Conservation (phyloP, 2,329 filamentous ascomycete genomes). For the Penicillium sp. region DNA sequence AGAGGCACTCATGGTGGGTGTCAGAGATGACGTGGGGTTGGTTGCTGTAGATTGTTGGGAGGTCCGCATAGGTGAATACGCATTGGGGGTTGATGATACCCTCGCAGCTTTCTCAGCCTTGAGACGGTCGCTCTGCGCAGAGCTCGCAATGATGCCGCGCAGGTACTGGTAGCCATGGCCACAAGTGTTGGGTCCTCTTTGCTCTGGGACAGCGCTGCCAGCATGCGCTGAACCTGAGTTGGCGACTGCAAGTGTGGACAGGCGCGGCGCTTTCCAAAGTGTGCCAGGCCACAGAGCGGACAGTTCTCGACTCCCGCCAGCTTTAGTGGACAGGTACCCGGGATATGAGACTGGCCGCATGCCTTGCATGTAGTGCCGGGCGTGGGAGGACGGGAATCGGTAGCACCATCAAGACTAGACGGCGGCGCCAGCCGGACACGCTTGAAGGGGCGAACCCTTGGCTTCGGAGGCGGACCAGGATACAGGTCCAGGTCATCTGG, state of each 20-base stretch:
- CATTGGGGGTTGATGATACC: not conserved
- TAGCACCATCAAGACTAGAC: constrained; percentile 17
- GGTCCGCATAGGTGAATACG: no score
- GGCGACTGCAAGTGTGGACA: constrained; percentile 62
- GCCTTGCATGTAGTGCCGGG: constrained; percentile 43
- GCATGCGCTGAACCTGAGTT: constrained; percentile 58
- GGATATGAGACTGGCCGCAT: constrained; percentile 51
- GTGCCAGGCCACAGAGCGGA: constrained; percentile 59
- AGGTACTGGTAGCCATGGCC: constrained; percentile 53
- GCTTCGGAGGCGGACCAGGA: constrained; percentile 1
- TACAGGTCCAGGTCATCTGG: constrained; percentile 11
- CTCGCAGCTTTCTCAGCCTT: not conserved
- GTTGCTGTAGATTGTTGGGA: no score
- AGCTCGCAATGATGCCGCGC: constrained; percentile 50
- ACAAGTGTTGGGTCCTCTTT: constrained; percentile 53
- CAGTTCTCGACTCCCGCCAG: constrained; percentile 57
- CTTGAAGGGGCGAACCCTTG: constrained; percentile 36
- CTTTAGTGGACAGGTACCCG: constrained; percentile 59
- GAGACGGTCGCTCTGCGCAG: constrained; percentile 28
- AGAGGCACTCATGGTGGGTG: no score
- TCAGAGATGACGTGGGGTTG: no score
- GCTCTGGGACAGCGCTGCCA: constrained; percentile 57
- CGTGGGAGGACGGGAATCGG: constrained; percentile 5
- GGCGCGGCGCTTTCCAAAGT: constrained; percentile 51
- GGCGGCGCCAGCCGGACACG: constrained; percentile 28